These are phyloP conservation scores for Lentinula raphanica DNA, from an alignment of 768 basidiomycete genomes.

Conservation along the genomic window DNA sequence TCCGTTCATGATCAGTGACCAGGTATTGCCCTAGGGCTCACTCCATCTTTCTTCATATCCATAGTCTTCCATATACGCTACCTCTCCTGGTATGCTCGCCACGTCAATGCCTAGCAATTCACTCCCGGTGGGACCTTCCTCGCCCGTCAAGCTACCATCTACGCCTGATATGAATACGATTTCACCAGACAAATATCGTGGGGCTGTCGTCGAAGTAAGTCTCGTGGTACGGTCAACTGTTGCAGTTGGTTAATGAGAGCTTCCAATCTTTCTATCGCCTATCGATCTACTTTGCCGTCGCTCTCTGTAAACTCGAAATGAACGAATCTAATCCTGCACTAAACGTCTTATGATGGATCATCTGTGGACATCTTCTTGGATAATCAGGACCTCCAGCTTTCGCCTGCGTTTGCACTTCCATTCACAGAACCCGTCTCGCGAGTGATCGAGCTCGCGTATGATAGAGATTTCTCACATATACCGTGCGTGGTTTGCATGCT, in stretches of 20 bases:
- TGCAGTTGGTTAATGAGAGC: neutral
- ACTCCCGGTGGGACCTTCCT: neutral
- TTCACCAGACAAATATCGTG: conserved; percentile 60
- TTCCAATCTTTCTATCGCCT: neutral
- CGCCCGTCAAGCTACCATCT: neutral
- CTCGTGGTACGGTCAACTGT: neutral
- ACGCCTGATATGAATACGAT: neutral
- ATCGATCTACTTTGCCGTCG: neutral
- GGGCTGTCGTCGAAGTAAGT: conserved; percentile 84
- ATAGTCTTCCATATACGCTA: neutral
- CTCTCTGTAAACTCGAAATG: neutral
- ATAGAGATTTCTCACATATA: conserved; percentile 90
- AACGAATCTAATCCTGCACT: neutral
- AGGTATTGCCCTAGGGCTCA: neutral
- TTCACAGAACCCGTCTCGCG: conserved; percentile 62
- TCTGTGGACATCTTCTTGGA: too few species aligned
- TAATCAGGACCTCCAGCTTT: conserved; percentile 69
- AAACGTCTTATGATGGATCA: neutral
- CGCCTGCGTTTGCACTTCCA: conserved; percentile 83
- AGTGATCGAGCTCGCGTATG: conserved; percentile 85
- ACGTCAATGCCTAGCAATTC: neutral
- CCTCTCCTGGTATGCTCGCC: neutral
- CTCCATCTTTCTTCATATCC: neutral
- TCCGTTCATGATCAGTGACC: neutral
- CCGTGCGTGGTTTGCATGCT: conserved; percentile 47